Evolutionary conservation across 331 rosid species (phyloP).

Genomic region (Prunus yedoensis): DNA sequence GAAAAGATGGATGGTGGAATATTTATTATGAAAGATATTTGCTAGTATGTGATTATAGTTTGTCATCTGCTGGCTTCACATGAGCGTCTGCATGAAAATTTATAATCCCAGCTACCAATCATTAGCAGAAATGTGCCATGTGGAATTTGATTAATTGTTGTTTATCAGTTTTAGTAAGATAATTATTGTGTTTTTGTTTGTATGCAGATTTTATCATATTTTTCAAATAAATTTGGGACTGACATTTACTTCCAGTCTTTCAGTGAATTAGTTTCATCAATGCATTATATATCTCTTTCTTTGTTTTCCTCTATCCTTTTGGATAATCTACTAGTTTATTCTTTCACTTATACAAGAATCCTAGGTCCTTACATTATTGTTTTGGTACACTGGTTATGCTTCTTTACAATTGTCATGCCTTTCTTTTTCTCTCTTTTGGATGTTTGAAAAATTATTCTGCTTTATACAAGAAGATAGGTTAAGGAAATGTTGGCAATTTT

Average conservation of each 20-base stretch:
- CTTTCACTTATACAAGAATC: not conserved
- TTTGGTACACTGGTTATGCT: not conserved
- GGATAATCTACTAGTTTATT: slow-evolving; percentile 1
- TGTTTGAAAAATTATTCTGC: not conserved
- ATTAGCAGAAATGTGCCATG: slow-evolving; percentile 3
- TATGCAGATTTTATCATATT: not conserved
- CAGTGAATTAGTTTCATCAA: not conserved
- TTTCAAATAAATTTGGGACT: not conserved
- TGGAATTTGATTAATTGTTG: slow-evolving; percentile 9
- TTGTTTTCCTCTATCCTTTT: not conserved
- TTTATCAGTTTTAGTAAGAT: not conserved
- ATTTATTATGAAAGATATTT: not conserved
- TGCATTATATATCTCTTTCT: not conserved
- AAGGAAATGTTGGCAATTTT: not conserved
- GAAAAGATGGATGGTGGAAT: slow-evolving; percentile 4
- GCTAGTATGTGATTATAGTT: not conserved
- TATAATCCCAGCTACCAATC: not conserved
- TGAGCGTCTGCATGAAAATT: not conserved
- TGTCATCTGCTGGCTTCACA: slow-evolving; percentile 1
- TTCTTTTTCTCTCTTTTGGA: not conserved
- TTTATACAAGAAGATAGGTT: not conserved
- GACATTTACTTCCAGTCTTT: not conserved
- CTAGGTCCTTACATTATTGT: not conserved
- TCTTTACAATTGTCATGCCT: not conserved
- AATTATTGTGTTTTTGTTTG: not conserved